These are phyloP conservation scores for Ascochyta viciae-villosae DNA, from an alignment of 2,329 filamentous ascomycete genomes.

Conservation along the genomic window DNA sequence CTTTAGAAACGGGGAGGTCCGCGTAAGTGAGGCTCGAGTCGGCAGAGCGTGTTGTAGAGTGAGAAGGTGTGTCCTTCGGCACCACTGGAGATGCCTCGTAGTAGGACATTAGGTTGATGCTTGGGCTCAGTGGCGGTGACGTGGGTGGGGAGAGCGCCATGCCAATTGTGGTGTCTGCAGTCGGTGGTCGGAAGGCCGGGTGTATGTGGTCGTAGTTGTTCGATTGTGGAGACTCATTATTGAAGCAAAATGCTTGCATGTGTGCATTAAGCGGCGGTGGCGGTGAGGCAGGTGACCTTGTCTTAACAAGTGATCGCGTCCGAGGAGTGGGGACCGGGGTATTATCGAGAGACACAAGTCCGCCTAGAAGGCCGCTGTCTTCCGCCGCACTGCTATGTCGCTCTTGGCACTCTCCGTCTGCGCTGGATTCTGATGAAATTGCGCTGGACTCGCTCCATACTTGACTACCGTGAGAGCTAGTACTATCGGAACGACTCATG, in stretches of 20 bases:
- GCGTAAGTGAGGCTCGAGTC: neutral
- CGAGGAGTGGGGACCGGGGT: constrained; percentile 13
- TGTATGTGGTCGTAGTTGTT: constrained; percentile 4
- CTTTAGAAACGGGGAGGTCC: neutral
- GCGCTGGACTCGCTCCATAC: constrained; percentile 43
- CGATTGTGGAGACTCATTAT: constrained; percentile 1
- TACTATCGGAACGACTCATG: constrained; percentile 39
- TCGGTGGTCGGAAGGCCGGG: constrained; percentile 11
- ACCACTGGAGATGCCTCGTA: neutral
- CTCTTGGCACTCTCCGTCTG: constrained; percentile 20
- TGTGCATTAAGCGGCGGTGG: neutral
- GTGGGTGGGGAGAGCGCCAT: constrained; percentile 23
- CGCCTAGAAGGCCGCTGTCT: constrained; percentile 37
- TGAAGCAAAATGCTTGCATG: constrained; percentile 12
- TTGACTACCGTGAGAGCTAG: constrained; percentile 33
- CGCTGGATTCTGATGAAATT: constrained; percentile 40
- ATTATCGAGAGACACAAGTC: constrained; percentile 33
- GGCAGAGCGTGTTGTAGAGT: neutral
- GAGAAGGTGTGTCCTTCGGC: neutral
- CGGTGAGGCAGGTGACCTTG: neutral
- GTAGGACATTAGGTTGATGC: neutral
- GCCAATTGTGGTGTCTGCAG: constrained; percentile 14
- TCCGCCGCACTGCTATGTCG: constrained; percentile 28
- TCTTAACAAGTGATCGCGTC: constrained; percentile 9
- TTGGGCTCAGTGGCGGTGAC: constrained; percentile 12